These are phyloP conservation scores for Hypholoma fasciculare DNA, from an alignment of 768 basidiomycete genomes.

Conservation along the genomic window DNA sequence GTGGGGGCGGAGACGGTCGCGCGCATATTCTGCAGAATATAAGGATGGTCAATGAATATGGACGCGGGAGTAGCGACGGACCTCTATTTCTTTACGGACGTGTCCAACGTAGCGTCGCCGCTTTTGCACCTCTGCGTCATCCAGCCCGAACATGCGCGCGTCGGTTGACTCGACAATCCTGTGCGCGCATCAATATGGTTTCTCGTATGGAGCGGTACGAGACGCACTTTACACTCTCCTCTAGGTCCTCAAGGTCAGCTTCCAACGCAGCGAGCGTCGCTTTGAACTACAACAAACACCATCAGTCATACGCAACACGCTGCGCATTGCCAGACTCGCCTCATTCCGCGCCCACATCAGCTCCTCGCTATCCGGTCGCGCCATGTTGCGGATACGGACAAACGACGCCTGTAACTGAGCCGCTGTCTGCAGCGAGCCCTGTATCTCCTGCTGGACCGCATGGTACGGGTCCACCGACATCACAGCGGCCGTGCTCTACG, in stretches of 20 bases:
- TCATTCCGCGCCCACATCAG: slow-evolving; percentile 78
- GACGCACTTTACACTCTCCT: slow-evolving; percentile 84
- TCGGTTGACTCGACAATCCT: slow-evolving; percentile 89
- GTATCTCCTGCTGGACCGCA: slow-evolving; percentile 82
- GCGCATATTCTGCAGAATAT: slow-evolving; percentile 87
- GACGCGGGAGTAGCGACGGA: slow-evolving; percentile 33
- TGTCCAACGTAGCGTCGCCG: slow-evolving; percentile 76
- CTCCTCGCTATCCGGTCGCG: slow-evolving; percentile 75
- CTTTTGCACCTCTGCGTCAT: slow-evolving; percentile 72
- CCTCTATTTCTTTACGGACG: slow-evolving; percentile 78
- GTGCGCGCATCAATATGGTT: background rate
- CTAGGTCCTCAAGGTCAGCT: slow-evolving; percentile 90
- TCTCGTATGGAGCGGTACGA: background rate
- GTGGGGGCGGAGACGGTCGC: slow-evolving; percentile 44
- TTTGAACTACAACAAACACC: slow-evolving; percentile 51
- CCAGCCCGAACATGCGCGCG: slow-evolving; percentile 81
- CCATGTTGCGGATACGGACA: slow-evolving; percentile 75
- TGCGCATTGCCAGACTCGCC: slow-evolving; percentile 37
- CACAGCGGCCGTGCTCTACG: background rate
- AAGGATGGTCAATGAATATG: no score
- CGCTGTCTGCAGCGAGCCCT: slow-evolving; percentile 70
- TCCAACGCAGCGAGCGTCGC: slow-evolving; percentile 77
- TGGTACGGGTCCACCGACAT: slow-evolving; percentile 81
- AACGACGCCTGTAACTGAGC: slow-evolving; percentile 74
- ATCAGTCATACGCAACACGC: background rate